Evolutionary conservation across 2,329 filamentous ascomycete species (phyloP).

Genomic region (Keithomyces neogunnii): DNA sequence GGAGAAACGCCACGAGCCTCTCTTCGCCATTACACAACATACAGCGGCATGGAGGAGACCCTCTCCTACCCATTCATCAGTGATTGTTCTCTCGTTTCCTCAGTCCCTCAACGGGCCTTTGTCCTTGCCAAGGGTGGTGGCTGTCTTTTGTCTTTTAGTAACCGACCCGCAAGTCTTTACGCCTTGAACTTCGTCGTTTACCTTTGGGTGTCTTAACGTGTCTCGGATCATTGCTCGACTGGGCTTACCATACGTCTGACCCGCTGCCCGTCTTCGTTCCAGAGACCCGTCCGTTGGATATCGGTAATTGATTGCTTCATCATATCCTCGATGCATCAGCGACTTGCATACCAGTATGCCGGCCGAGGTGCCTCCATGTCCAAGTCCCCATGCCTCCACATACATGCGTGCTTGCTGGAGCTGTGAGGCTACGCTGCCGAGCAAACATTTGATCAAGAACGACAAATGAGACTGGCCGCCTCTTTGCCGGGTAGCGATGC

Average conservation of each 20-base stretch:
- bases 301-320: slow-evolving; percentile 7
- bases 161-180: not conserved
- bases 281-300: slow-evolving; percentile 3
- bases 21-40: too few species aligned
- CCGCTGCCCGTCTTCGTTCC: slow-evolving; percentile 8
- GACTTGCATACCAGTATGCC: not conserved
- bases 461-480: slow-evolving; percentile 28
- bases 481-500: slow-evolving; percentile 19
- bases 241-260: slow-evolving; percentile 8
- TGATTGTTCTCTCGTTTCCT: too few species aligned
- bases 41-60: too few species aligned
- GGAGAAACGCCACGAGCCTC: too few species aligned
- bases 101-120: not conserved
- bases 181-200: slow-evolving; percentile 5
- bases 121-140: not conserved
- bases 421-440: slow-evolving; percentile 14
- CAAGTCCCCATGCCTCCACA: slow-evolving; percentile 4
- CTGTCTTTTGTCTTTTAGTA: not conserved
- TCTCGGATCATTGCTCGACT: slow-evolving; percentile 15
- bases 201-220: slow-evolving; percentile 12
- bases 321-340: not conserved
- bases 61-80: too few species aligned
- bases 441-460: slow-evolving; percentile 30
- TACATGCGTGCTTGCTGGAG: not conserved
- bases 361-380: slow-evolving; percentile 6